These are phyloP conservation scores for Euphorbia peplus DNA, from an alignment of 345 rosid species.

Conservation along the genomic window DNA sequence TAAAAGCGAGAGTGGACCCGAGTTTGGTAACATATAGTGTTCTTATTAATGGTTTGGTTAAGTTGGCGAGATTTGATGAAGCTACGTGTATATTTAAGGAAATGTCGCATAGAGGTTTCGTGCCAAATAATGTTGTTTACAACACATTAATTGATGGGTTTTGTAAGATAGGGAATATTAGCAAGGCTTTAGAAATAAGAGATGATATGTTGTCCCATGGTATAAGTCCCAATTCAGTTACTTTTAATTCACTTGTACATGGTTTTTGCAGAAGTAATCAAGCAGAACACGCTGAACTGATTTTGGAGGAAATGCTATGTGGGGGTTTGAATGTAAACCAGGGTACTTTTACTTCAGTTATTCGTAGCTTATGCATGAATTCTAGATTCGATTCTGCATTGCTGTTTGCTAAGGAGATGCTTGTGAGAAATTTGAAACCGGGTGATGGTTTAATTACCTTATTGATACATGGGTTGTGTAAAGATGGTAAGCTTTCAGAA, in stretches of 20 bases:
- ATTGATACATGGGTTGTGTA: conserved; percentile 58
- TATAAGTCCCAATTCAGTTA: conserved; percentile 54
- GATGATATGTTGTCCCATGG: conserved; percentile 64
- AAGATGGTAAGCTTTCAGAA: conserved; percentile 47
- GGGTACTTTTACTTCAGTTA: conserved; percentile 56
- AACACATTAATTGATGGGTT: conserved; percentile 68
- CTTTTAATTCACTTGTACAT: conserved; percentile 62
- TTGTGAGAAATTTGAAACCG: conserved; percentile 60
- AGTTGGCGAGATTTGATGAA: conserved; percentile 55
- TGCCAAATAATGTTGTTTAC: conserved; percentile 59
- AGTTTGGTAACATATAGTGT: conserved; percentile 59
- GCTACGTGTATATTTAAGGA: conserved; percentile 54
- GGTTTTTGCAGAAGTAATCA: conserved; percentile 53
- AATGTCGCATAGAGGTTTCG: conserved; percentile 50
- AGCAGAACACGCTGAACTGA: conserved; percentile 47
- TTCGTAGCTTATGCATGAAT: conserved; percentile 45
- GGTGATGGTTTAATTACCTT: conserved; percentile 58
- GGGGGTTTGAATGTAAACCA: conserved; percentile 46
- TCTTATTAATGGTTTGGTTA: conserved; percentile 65
- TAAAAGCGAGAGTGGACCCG: conserved; percentile 41
- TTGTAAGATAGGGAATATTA: conserved; percentile 50
- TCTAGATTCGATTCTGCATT: conserved; percentile 55
- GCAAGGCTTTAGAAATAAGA: conserved; percentile 50
- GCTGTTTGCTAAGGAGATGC: conserved; percentile 48
- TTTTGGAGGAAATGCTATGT: conserved; percentile 58